Base-by-base conservation (phyloP, 2,329 filamentous ascomycete species). In the Gremmenia infestans region DNA sequence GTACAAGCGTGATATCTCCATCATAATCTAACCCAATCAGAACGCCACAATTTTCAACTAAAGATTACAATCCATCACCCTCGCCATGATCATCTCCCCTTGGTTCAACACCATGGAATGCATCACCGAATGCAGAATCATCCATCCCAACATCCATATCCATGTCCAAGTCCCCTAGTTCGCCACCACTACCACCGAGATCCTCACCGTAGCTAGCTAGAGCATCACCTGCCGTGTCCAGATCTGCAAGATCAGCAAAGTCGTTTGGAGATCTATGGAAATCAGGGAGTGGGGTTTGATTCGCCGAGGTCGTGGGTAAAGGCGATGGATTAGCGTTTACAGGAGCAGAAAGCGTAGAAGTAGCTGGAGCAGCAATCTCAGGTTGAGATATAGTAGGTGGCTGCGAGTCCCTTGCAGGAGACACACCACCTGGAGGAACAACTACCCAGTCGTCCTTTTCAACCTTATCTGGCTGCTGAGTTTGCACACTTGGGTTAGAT, bases 61-160 rank as follows among this genome's bases (percentile, higher is more conserved):
- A 5, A 48, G 25, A 48, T 53, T 50, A 57, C 32, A 64, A 51
- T 4, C 59, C 60, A 12, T 63, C 59, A 6, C 56, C 53, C 17
- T 64, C 59, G n/a, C 59, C 64, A 17, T 61, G 62, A 7, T 53
- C 62, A 15, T 57, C 59, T 37, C 46, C 57, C 25, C 61, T 53
- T 28, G 54, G 52, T 28, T 70, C 78, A 12, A 84, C 80, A 4
- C 81, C 82, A 64, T 91, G 88, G 72, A 93, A 90, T 0, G 89
- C 89, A 64, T 94, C 88, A 2, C 88, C 89, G 73, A 94, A 94
- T 1, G 88, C 89, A 37, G 86, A 90, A 66, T 91, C 87, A 48
- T 90, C 87, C 76, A 91, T 81, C 60, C 86, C 87, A 74, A 86
- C 80, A 63, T 81, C 78, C 51, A 86, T 70, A 68, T 81, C 79